Evolutionary conservation across 805 yeast genomes (phyloP), one percentile per base, ranked within the genome.

Genomic region (Pichia membranifaciens): DNA sequence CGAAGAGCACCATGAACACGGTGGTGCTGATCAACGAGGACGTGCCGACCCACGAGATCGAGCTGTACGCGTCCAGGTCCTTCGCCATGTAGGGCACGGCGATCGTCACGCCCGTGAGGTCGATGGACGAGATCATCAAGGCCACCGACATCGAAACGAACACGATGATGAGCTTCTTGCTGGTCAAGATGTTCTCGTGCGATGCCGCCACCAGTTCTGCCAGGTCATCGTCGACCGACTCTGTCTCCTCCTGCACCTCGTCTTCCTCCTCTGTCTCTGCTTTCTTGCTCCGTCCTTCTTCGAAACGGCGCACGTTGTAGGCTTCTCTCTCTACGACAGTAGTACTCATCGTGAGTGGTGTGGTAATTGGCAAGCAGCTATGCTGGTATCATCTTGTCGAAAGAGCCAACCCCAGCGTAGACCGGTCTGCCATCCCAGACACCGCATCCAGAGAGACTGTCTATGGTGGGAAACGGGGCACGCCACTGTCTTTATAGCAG

Each of bases 31-130:
- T 70, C 25, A 76, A 59, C 15, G 73, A 59, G 2, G 81, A 72
- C 0, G 83, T 73, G 13, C 81, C 81, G 0, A 79, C 81, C 84
- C 84, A 79, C 41, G 77, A 70, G 38, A 78, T 75, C 10, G 40
- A 21, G 21, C 7, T n/a, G 16, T 37, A 20, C 21, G 42, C 33
- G 29, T 38, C 22, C 5, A 38, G 17, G 5, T 38, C 42, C 5
- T 38, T 16, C 5, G 42, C 42, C 9, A 38, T 38, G 18, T 38
- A 22, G 8, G 42, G 42, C 12, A 38, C 2, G 5, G 33, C 16
- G 16, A 38, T 12, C 5, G 42, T 22, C 10, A 23, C 25, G 8
- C 33, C 16, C 5, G 42, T 13, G 13, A 25, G 25, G 16, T 38
- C 42, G 29, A 38, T 10, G 20, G 29, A 38, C n/a, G 29, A 8